Base-by-base conservation (phyloP, 2,329 filamentous ascomycete species). In the Beauveria pseudobassiana region DNA sequence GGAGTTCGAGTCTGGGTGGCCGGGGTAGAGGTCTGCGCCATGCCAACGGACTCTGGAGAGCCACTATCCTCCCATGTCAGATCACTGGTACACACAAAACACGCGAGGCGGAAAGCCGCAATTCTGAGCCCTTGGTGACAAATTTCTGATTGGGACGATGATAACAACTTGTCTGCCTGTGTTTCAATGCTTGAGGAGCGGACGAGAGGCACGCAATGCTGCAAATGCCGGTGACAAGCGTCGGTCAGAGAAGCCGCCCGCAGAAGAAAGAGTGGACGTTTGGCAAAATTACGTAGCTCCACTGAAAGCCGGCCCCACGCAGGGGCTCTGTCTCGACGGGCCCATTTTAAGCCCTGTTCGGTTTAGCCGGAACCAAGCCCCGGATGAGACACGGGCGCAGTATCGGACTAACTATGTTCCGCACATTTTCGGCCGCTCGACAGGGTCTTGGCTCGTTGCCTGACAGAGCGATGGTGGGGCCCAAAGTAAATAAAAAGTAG, bases 21-120 rank as follows among this genome's bases (percentile, higher is more conserved):
- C 66, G 80, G 78, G 65, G 76, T 76, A 22, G 80, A 78, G 71
- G 74, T 76, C 73, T 73, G 71, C 70, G 75, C 67, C 78, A 80
- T 80, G 70, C 68, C 69, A 54, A 54, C 18, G 30, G 30, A 61
- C 49, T 43, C 42, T 45, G 5, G n/a, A n/a, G 10, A 20, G 28
- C 50, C 42, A 49, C 51, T 55, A 42, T 49, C 8, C 43, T 61
- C 43, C 43, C 59, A 61, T 61, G 30, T 55, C 59, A 61, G 24
- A 30, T 10, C 20, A 18, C 9, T 18, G 5, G 34, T 6, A 16
- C 14, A 16, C 14, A 38, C 12, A 16, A 28, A 16, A 34, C 9
- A 20, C 46, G 6, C n/a, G 56, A 16, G 22, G n/a, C 26, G 48
- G 9, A 22, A 20, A 24, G 20, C 16, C 46, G 20, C 26, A 53